These are phyloP conservation scores for Ceratocystis lukuohia DNA, from an alignment of 2,329 filamentous ascomycete genomes.

Conservation along the genomic window DNA sequence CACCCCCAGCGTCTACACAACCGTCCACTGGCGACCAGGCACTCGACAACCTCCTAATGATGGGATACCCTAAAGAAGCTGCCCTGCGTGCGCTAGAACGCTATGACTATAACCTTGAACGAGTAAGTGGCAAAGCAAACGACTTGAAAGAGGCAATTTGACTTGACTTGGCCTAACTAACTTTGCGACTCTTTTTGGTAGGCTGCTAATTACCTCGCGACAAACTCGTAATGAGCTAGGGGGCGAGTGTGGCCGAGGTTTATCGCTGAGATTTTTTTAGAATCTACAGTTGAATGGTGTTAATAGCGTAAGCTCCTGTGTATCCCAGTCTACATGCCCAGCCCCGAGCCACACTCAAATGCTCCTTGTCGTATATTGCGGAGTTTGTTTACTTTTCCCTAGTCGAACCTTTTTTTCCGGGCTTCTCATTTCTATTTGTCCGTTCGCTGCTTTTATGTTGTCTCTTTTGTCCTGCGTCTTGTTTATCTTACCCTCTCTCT, in stretches of 20 bases:
- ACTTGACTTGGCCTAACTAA: not conserved
- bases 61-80: slow-evolving; percentile 69
- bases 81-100: slow-evolving; percentile 76
- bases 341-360: not conserved
- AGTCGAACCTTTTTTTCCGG: not conserved
- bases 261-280: too few relatives aligned
- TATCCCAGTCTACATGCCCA: not conserved
- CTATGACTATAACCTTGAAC: slow-evolving; percentile 91
- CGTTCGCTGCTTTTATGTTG: not conserved
- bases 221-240: not conserved
- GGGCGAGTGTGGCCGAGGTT: not conserved
- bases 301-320: not conserved
- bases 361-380: not conserved
- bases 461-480: not conserved
- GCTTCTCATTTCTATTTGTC: too few relatives aligned
- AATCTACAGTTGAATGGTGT: not conserved
- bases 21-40: slow-evolving; percentile 79
- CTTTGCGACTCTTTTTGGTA: slow-evolving; percentile 16
- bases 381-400: not conserved
- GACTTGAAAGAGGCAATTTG: not conserved
- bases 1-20: slow-evolving; percentile 37
- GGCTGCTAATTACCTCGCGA: slow-evolving; percentile 16
- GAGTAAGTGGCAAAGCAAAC: slow-evolving; percentile 44
- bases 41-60: slow-evolving; percentile 72
- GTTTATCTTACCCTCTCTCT: not conserved